Base-by-base conservation (phyloP, 768 basidiomycete species). In the Phaeotremella skinneri region DNA sequence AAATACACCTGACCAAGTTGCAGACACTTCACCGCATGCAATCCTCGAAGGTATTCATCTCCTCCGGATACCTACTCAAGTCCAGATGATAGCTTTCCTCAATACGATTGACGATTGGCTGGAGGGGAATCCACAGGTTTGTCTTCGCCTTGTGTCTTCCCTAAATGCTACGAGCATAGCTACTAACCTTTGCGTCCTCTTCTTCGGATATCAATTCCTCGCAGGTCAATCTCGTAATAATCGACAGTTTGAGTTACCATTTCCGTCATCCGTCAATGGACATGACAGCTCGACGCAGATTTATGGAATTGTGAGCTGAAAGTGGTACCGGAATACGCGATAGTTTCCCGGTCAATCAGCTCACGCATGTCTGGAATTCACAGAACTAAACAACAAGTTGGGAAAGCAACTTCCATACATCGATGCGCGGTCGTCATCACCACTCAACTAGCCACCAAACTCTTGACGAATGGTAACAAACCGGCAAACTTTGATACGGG, bases 371-470 rank as follows among this genome's bases (percentile, higher is more conserved):
- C 13, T 13, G 23, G 11, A 16, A 29, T 37, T 41, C 6, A 27
- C 43, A 76, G 75, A 21, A 59, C 70, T 17, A 74, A 72, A 45
- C 64, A 73, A 42, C 59, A 68, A 31, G 59, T 74, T 25, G 72
- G 62, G 3, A 71, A 73, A 63, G 74, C 74, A 2, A 69, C 71
- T 0, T 67, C 73, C 2, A 56, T 70, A 2, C 61, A 68, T 47
- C 57, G 55, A 16, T 77, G 74, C 49, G 74, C 76, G 9, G 71
- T 77, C 23, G 43, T 77, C 17, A 53, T 77, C 26, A 65, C 61
- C 3, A 73, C 69, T 52, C 76, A 77, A 47, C 65, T 77, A 52
- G 72, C 74, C 11, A 77, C 76, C 2, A 75, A 75, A 52, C 61
- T 73, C 2, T 41, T 77, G 31, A 73, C 73, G 1, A 62, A 57